Conservation (phyloP, 1,139 yeast species). For the Eremothecium coryli region DNA sequence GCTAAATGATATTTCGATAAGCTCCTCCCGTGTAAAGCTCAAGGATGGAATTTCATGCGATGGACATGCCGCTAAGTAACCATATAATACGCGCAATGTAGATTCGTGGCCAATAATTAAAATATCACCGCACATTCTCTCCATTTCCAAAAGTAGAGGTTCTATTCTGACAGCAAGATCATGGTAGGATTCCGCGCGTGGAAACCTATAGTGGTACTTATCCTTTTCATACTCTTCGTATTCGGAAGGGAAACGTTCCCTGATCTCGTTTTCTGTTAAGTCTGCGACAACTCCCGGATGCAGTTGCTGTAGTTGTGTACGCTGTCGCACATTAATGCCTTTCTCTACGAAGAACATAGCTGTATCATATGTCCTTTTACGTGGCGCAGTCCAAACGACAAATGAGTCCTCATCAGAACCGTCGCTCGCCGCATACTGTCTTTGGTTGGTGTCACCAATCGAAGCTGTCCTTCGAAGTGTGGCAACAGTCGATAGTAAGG, state of each 20-base stretch:
- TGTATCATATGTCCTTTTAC: slow-evolving; percentile 73
- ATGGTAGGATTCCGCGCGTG: slow-evolving; percentile 91
- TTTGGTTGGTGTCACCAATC: slow-evolving; percentile 17
- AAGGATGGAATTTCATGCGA: slow-evolving; percentile 77
- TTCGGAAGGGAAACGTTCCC: slow-evolving; percentile 56
- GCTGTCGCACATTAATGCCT: slow-evolving; percentile 55
- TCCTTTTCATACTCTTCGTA: slow-evolving; percentile 56
- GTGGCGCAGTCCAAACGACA: slow-evolving; percentile 87
- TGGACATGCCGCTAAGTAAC: slow-evolving; percentile 87
- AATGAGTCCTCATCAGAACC: slow-evolving; percentile 35
- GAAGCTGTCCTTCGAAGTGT: slow-evolving; percentile 16
- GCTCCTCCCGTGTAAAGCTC: slow-evolving; percentile 68
- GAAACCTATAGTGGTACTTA: slow-evolving; percentile 88
- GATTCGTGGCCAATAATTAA: slow-evolving; percentile 91
- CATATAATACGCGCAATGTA: slow-evolving; percentile 78
- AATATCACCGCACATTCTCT: slow-evolving; percentile 79
- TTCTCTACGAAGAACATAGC: slow-evolving; percentile 55
- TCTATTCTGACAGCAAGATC: slow-evolving; percentile 92
- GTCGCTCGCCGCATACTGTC: slow-evolving; percentile 29
- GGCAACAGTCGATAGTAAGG: slow-evolving; percentile 16
- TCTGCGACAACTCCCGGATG: slow-evolving; percentile 87
- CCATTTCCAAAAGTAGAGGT: slow-evolving; percentile 87
- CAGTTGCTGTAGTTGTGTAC: slow-evolving; percentile 77
- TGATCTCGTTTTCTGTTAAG: slow-evolving; percentile 51
- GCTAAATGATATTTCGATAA: slow-evolving; percentile 78